A percentile compares a stretch with the other conserved stretches of the same genome.
phyloP scores from a whole-genome alignment of 192 early-diverging fungal genomes.

The Coemansia sp. region DNA sequence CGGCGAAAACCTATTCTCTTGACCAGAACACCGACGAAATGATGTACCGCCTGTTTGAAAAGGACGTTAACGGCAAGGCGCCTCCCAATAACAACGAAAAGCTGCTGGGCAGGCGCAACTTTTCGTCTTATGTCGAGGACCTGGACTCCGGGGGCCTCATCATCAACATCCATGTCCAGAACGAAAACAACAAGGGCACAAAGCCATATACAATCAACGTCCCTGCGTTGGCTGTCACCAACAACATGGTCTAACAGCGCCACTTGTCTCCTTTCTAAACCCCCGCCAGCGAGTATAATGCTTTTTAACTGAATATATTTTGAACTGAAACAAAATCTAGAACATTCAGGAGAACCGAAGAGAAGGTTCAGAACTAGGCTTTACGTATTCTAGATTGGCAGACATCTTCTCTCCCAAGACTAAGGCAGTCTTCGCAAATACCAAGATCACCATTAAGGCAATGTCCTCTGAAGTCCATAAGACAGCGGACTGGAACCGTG shows the following conservation, averaged over 20 bases:
- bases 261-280: not conserved
- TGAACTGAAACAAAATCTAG: no score
- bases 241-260: slow-evolving; percentile 14
- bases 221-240: slow-evolving; percentile 23
- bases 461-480: no score
- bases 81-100: slow-evolving; percentile 57
- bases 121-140: slow-evolving; percentile 58
- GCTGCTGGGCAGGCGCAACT: slow-evolving; percentile 64
- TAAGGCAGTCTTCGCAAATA: no score
- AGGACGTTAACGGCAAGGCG: slow-evolving; percentile 68
- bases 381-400: no score
- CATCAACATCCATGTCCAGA: slow-evolving; percentile 62
- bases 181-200: slow-evolving; percentile 52
- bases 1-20: slow-evolving; percentile 59
- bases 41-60: slow-evolving; percentile 72
- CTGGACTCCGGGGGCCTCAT: slow-evolving; percentile 35
- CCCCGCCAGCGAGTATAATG: no score
- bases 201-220: slow-evolving; percentile 58
- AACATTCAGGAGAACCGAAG: no score
- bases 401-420: no score
- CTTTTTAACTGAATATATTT: no score
- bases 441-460: no score
- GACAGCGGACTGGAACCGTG: no score
- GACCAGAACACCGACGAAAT: slow-evolving; percentile 67
- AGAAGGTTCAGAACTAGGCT: no score